Conservation (phyloP, 495 filamentous ascomycete genomes). For the Aspergillus biplanus region DNA sequence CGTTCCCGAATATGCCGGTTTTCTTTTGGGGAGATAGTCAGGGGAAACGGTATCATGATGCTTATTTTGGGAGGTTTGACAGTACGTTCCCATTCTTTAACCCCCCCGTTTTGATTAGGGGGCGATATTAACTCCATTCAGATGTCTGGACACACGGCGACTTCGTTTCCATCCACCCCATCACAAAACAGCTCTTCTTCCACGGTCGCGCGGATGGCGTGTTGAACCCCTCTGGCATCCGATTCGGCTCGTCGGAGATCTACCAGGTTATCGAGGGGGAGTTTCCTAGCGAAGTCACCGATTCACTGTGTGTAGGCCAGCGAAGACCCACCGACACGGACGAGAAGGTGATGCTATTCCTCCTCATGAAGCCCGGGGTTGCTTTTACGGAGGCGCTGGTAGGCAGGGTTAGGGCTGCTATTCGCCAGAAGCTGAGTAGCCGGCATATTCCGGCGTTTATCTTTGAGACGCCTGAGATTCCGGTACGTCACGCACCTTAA, state of each 20-base stretch:
- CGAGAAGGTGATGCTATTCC: conserved; percentile 76
- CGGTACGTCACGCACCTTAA: conserved; percentile 55
- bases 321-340: conserved; percentile 66
- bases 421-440: conserved; percentile 63
- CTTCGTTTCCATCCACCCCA: conserved; percentile 71
- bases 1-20: conserved; percentile 76
- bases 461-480: conserved; percentile 79
- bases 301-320: conserved; percentile 77
- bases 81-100: conserved; percentile 9
- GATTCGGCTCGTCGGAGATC: conserved; percentile 78
- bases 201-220: conserved; percentile 77
- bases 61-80: conserved; percentile 71
- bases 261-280: conserved; percentile 72
- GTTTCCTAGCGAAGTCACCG: conserved; percentile 61
- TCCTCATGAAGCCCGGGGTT: conserved; percentile 65
- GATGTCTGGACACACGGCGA: conserved; percentile 83
- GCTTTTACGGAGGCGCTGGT: conserved; percentile 61
- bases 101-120: not conserved
- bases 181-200: conserved; percentile 66
- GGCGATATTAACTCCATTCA: not conserved
- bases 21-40: conserved; percentile 67
- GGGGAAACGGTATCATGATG: conserved; percentile 63
- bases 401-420: conserved; percentile 59
- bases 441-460: conserved; percentile 77
- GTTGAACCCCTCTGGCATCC: conserved; percentile 74